These are phyloP conservation scores for Magnusiomyces tetraspermus DNA, from an alignment of 1,139 yeast genomes.

Conservation along the genomic window DNA sequence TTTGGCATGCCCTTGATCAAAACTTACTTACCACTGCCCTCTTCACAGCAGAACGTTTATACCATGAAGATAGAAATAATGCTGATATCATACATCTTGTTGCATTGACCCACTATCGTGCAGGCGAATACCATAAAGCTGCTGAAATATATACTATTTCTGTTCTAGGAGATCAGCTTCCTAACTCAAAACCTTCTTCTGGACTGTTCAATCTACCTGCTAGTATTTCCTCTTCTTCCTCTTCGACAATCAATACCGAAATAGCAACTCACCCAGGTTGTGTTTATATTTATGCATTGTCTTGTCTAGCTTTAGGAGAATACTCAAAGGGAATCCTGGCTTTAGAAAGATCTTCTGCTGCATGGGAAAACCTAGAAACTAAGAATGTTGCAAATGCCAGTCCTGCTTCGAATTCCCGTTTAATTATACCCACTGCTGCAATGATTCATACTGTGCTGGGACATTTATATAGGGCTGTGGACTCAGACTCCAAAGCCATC, in stretches of 20 bases:
- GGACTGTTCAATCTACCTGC: too few relatives aligned
- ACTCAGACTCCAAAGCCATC: conserved; percentile 57
- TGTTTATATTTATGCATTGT: conserved; percentile 55
- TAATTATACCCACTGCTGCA: conserved; percentile 11
- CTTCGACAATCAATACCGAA: conserved; percentile 14
- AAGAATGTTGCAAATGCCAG: neutral
- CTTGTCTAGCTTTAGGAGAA: conserved; percentile 49
- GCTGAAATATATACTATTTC: neutral
- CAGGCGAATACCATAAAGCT: conserved; percentile 41
- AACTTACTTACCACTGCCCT: conserved; percentile 65
- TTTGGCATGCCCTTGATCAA: conserved; percentile 63
- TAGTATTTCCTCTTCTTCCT: too few relatives aligned
- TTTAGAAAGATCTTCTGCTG: conserved; percentile 28
- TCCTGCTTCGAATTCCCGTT: conserved; percentile 3
- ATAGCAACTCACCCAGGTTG: conserved; percentile 57
- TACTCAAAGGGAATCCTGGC: conserved; percentile 58
- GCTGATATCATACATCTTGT: conserved; percentile 53
- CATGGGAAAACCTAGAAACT: conserved; percentile 20
- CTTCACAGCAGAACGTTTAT: conserved; percentile 67
- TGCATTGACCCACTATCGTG: conserved; percentile 51
- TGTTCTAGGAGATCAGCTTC: conserved; percentile 31
- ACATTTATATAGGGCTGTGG: conserved; percentile 49
- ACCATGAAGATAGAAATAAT: conserved; percentile 46
- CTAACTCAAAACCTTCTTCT: conserved; percentile 20
- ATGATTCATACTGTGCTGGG: conserved; percentile 58